Evolutionary conservation across 306 rosid species (phyloP).

Genomic region (Malus sieversii): DNA sequence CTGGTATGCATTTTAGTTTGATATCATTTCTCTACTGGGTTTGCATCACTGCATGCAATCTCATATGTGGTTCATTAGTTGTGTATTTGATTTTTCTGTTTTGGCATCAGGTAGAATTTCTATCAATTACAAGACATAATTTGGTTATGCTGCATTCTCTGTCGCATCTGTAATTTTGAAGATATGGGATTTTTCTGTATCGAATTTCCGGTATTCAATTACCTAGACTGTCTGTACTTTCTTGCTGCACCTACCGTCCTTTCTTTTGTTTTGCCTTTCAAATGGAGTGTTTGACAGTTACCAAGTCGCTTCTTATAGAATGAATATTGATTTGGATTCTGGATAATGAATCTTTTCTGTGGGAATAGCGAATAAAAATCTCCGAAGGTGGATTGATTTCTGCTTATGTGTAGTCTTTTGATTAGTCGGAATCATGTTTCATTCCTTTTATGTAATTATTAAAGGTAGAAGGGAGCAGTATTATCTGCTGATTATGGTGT

Average conservation of each 20-base stretch:
- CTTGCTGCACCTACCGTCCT: background rate
- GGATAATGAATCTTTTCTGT: background rate
- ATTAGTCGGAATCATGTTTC: background rate
- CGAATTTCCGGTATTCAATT: background rate
- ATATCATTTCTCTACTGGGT: background rate
- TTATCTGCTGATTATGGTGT: background rate
- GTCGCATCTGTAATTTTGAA: background rate
- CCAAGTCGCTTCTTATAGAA: background rate
- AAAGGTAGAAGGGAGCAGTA: background rate
- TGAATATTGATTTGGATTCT: background rate
- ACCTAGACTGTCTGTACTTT: slow-evolving; percentile 1
- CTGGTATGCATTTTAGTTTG: background rate
- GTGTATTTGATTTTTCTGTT: slow-evolving; percentile 3
- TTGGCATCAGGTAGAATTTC: background rate
- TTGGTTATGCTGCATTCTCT: slow-evolving; percentile 1
- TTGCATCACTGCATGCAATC: slow-evolving; percentile 10
- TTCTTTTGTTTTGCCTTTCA: background rate
- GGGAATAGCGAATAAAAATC: background rate
- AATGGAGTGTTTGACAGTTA: background rate
- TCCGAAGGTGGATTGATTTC: background rate
- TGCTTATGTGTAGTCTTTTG: background rate
- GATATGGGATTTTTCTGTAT: background rate
- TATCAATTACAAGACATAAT: background rate
- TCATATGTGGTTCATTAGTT: background rate
- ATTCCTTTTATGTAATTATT: background rate